These are phyloP conservation scores for Orbilia oligospora DNA, from an alignment of 2,329 filamentous ascomycete species.

Conservation along the genomic window DNA sequence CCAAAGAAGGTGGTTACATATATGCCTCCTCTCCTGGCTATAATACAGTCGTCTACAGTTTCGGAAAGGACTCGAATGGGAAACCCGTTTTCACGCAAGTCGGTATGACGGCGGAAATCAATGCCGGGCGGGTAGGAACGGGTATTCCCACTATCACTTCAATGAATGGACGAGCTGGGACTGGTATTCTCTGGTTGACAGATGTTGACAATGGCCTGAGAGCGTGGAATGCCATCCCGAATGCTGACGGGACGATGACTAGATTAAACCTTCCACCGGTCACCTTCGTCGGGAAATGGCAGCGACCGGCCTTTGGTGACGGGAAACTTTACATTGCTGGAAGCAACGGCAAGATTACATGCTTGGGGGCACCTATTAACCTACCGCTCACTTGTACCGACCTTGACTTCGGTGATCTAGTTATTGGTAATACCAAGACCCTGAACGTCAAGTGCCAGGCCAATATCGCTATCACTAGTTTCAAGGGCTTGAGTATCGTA, in stretches of 20 bases:
- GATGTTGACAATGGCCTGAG: constrained; percentile 67
- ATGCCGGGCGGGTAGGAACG: constrained; percentile 64
- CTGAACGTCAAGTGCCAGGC: constrained; percentile 67
- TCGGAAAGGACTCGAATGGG: constrained; percentile 61
- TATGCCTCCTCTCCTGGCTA: constrained; percentile 66
- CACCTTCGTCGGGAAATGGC: constrained; percentile 68
- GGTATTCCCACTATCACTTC: constrained; percentile 67
- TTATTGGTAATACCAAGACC: constrained; percentile 65
- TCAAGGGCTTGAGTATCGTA: constrained; percentile 66
- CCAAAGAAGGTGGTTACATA: constrained; percentile 68
- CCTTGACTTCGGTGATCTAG: constrained; percentile 67
- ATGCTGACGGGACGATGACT: constrained; percentile 57
- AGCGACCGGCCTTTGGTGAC: constrained; percentile 68
- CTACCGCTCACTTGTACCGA: constrained; percentile 68
- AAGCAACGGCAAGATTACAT: constrained; percentile 56
- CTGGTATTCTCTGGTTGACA: constrained; percentile 68
- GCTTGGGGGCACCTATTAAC: constrained; percentile 67
- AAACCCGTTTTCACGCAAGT: constrained; percentile 65
- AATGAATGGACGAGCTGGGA: constrained; percentile 66
- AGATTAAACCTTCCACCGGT: constrained; percentile 66
- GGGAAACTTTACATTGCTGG: constrained; percentile 67
- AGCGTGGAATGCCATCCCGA: constrained; percentile 68
- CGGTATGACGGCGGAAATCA: constrained; percentile 63
- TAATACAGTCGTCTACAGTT: constrained; percentile 65
- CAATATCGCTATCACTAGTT: constrained; percentile 67